These are phyloP conservation scores for Yamadazyma laniorum DNA, from an alignment of 805 yeast species.

Conservation along the genomic window DNA sequence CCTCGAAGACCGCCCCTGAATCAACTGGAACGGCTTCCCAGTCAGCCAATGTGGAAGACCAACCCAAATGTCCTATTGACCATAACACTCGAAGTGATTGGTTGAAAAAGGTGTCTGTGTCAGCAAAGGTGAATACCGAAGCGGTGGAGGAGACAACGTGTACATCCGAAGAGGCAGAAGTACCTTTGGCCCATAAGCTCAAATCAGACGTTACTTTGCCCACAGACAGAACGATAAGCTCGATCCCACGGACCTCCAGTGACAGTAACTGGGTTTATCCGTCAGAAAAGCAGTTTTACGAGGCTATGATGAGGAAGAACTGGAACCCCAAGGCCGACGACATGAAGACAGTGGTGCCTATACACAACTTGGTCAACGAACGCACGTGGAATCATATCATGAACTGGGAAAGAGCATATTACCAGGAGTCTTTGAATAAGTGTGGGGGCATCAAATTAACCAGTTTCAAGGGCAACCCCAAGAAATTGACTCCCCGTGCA, in stretches of 20 bases:
- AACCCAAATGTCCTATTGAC: conserved; percentile 26
- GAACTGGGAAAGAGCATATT: conserved; percentile 71
- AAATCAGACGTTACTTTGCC: conserved; percentile 54
- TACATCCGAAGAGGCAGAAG: conserved; percentile 13
- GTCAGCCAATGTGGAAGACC: conserved; percentile 46
- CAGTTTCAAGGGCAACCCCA: conserved; percentile 85
- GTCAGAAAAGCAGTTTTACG: conserved; percentile 89
- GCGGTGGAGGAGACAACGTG: conserved; percentile 34
- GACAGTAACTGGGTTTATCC: conserved; percentile 89
- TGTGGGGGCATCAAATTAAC: conserved; percentile 88
- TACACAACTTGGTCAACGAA: conserved; percentile 92
- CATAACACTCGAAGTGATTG: conserved; percentile 38
- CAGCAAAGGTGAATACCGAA: conserved; percentile 28
- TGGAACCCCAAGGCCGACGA: conserved; percentile 81
- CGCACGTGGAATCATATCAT: conserved; percentile 84
- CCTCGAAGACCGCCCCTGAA: background rate
- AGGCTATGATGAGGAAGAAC: conserved; percentile 88
- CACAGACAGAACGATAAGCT: conserved; percentile 70
- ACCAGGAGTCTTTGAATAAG: conserved; percentile 41
- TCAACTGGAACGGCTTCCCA: conserved; percentile 29
- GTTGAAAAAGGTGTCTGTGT: conserved; percentile 33
- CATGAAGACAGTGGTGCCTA: conserved; percentile 89
- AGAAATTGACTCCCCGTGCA: conserved; percentile 86
- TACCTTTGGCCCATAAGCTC: too few relatives aligned
- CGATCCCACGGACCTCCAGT: conserved; percentile 73